Evolutionary conservation across 176 grass and related monocot genomes (phyloP).

Genomic region (sorghum (Sorghum bicolor)): DNA sequence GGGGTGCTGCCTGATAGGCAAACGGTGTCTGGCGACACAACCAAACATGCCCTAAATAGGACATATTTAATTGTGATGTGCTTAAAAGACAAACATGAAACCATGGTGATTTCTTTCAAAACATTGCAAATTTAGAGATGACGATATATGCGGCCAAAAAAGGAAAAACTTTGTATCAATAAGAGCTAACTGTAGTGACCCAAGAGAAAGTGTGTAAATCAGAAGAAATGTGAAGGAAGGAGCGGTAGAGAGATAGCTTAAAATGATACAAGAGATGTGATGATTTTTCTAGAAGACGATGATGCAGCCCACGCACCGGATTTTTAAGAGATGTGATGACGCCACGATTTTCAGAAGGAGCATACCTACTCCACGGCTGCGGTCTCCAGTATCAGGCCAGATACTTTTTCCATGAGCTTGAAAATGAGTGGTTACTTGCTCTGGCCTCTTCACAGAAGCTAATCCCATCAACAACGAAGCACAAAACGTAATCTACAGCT

Average conservation of each 20-base stretch:
- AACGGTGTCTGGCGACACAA: too few relatives aligned
- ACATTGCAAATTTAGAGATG: too few relatives aligned
- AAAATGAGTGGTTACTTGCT: slow-evolving; percentile 1
- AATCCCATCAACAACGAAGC: background rate
- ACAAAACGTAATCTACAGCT: background rate
- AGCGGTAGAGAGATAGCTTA: background rate
- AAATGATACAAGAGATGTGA: background rate
- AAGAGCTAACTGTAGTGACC: too few relatives aligned
- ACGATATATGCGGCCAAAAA: too few relatives aligned
- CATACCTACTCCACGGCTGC: background rate
- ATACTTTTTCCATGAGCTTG: background rate
- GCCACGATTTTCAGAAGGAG: slow-evolving; percentile 4
- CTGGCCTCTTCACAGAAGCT: background rate
- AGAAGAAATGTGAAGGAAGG: too few relatives aligned
- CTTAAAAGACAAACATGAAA: too few relatives aligned
- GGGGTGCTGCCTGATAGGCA: too few relatives aligned
- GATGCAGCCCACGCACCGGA: background rate
- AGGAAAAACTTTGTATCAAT: too few relatives aligned
- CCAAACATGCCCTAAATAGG: too few relatives aligned
- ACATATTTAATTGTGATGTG: too few relatives aligned
- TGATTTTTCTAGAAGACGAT: background rate
- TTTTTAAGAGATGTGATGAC: background rate
- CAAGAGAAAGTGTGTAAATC: too few relatives aligned
- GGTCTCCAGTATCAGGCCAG: background rate
- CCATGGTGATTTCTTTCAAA: too few relatives aligned